phyloP scores from a whole-genome alignment of 352 stramenopile species.

The Pythium sukuiense region DNA sequence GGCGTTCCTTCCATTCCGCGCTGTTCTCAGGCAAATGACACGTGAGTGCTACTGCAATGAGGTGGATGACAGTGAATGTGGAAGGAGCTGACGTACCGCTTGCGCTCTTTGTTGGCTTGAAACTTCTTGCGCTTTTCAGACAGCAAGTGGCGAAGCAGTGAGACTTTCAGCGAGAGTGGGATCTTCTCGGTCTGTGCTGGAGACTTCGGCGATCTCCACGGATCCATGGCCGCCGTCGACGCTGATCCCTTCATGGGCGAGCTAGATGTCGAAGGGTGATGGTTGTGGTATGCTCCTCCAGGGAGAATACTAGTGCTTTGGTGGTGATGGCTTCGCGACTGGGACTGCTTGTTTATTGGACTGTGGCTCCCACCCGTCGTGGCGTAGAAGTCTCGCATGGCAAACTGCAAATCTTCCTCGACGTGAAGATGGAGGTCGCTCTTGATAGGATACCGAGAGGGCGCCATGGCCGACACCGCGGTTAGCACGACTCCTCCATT shows the following conservation, averaged over 20 bases:
- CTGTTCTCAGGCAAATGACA: slow-evolving; percentile 23
- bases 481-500: slow-evolving; percentile 54
- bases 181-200: slow-evolving; percentile 38
- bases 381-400: slow-evolving; percentile 63
- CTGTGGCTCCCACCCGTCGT: slow-evolving; percentile 19
- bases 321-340: slow-evolving; percentile 7
- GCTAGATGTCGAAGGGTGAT: slow-evolving; percentile 1
- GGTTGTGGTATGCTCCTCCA: not conserved
- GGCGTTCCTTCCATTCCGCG: slow-evolving; percentile 45
- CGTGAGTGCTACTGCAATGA: not conserved
- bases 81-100: slow-evolving; percentile 22
- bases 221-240: not conserved
- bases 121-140: slow-evolving; percentile 64
- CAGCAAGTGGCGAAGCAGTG: slow-evolving; percentile 51
- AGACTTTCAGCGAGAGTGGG: slow-evolving; percentile 50
- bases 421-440: slow-evolving; percentile 44
- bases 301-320: slow-evolving; percentile 12
- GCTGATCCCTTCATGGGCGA: slow-evolving; percentile 1
- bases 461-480: slow-evolving; percentile 27
- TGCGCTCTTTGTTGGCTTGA: slow-evolving; percentile 38
- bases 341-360: not conserved
- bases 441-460: slow-evolving; percentile 21
- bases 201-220: slow-evolving; percentile 9
- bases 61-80: not conserved
- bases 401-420: slow-evolving; percentile 51